Base-by-base conservation (phyloP, 192 early-diverging fungal species). In the Umbelopsis vinacea region DNA sequence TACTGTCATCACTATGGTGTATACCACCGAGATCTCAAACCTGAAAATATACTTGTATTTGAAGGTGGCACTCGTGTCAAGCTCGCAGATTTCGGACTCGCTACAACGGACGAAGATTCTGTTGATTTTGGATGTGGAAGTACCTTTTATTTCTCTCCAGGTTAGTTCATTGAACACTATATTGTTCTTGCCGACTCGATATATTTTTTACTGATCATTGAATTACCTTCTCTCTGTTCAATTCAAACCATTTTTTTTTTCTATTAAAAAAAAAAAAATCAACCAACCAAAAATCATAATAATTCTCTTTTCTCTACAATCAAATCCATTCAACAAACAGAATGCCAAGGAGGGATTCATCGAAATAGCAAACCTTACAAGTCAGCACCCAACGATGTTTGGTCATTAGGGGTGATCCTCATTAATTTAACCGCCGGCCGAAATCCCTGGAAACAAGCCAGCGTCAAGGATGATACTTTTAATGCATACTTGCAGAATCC, bases 11-110 rank as follows among this genome's bases (percentile, higher is more conserved):
- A 78, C 8, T 74, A 86, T 48, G 90, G 89, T 17, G 89, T 95
- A 54, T 95, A 93, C 82, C 97, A 97, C 79, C 90, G 97, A 70
- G 96, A 98, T 79, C 73, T 98, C 70, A 97, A 98, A 81, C 90
- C 89, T 14, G 91, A 93, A 70, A 92, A 93, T 79, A 90, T 93
- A 50, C 74, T 91, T 2, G 77, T 85, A 7, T 76, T 76, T 46
- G 86, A 87, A 69, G 84, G 84, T 19, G 86, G 89, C 22, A 84
- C 83, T 4, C 87, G 86, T 37, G 74, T 96, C 60, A 96, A 95
- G 81, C 83, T 97, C 17, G 92, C 93, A 11, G 96, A 97, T 85
- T 97, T 97, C 90, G 96, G 96, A 8, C 88, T 97, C 38, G 92
- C 96, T 21, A 97, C 96, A 46, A 88, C 82, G 68, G 89, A 94